Conservation (phyloP, 768 basidiomycete species). For the Pulveroboletus sp. region DNA sequence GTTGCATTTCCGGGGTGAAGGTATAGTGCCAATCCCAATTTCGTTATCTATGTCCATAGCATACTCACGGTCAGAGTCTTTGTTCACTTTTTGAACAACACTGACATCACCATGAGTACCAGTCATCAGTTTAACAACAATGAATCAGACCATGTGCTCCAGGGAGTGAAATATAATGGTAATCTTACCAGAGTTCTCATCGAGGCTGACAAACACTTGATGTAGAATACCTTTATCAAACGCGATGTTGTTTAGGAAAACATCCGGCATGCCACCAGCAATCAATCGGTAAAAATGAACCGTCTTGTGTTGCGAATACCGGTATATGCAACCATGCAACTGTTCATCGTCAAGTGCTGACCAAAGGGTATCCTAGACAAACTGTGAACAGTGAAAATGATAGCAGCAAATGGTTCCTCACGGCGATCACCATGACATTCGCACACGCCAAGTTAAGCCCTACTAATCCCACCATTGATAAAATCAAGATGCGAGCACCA, state of each 20-base stretch:
- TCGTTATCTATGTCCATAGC: too few relatives aligned
- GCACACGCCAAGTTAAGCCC: neutral
- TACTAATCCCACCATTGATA: neutral
- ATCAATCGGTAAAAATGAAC: conserved; percentile 21
- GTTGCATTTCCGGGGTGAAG: too few relatives aligned
- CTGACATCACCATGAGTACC: too few relatives aligned
- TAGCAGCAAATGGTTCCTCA: neutral
- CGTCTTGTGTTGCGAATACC: conserved; percentile 12
- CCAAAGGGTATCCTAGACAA: neutral
- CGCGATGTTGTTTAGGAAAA: conserved; percentile 23
- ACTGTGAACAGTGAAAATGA: too few relatives aligned
- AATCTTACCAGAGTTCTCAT: too few relatives aligned
- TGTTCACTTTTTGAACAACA: too few relatives aligned
- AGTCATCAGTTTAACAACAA: too few relatives aligned
- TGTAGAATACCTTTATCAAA: conserved; percentile 13
- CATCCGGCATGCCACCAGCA: conserved; percentile 6
- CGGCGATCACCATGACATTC: neutral
- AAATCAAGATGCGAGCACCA: neutral
- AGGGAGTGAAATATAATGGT: too few relatives aligned
- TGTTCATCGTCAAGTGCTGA: conserved; percentile 17
- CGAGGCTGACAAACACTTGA: neutral
- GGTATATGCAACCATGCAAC: conserved; percentile 13
- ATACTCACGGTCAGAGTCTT: too few relatives aligned
- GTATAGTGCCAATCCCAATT: too few relatives aligned
- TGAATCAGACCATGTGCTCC: too few relatives aligned